Conservation (phyloP, 2,329 filamentous ascomycete genomes). For the Penicillium digitatum region DNA sequence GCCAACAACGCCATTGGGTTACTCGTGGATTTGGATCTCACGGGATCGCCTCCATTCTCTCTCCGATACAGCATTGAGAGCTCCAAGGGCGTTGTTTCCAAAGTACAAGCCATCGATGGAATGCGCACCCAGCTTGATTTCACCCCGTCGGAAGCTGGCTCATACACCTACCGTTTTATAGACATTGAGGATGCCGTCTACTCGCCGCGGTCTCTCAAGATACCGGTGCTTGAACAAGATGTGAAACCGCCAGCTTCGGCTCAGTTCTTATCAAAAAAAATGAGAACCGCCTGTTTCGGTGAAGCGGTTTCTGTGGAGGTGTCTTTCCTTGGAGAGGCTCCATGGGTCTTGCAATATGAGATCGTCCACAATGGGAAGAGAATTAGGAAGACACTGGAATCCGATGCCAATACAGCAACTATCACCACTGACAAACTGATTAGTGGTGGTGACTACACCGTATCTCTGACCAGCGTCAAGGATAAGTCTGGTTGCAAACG, state of each 20-base stretch:
- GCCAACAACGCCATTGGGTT: constrained; percentile 90
- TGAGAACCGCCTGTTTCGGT: constrained; percentile 71
- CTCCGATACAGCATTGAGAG: constrained; percentile 71
- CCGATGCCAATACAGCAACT: constrained; percentile 60
- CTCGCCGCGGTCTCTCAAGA: constrained; percentile 58
- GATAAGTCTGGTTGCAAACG: constrained; percentile 84
- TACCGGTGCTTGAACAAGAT: constrained; percentile 72
- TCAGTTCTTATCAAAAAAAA: constrained; percentile 55
- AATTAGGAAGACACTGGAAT: constrained; percentile 62
- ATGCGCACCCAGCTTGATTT: constrained; percentile 81
- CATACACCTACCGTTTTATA: constrained; percentile 81
- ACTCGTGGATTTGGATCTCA: constrained; percentile 80
- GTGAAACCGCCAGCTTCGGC: constrained; percentile 91
- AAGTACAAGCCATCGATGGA: constrained; percentile 59
- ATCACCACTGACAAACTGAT: constrained; percentile 72
- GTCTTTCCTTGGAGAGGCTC: constrained; percentile 72
- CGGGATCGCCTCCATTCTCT: constrained; percentile 88
- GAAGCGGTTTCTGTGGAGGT: constrained; percentile 73
- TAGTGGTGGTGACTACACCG: constrained; percentile 83
- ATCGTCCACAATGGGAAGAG: constrained; percentile 84
- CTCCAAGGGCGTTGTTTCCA: constrained; percentile 52
- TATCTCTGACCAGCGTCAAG: constrained; percentile 79
- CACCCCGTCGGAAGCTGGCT: constrained; percentile 73
- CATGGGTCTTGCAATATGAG: constrained; percentile 89
- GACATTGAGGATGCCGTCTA: constrained; percentile 82